Evolutionary conservation across 805 yeast species (phyloP).

Genomic region (Candida saitoana): DNA sequence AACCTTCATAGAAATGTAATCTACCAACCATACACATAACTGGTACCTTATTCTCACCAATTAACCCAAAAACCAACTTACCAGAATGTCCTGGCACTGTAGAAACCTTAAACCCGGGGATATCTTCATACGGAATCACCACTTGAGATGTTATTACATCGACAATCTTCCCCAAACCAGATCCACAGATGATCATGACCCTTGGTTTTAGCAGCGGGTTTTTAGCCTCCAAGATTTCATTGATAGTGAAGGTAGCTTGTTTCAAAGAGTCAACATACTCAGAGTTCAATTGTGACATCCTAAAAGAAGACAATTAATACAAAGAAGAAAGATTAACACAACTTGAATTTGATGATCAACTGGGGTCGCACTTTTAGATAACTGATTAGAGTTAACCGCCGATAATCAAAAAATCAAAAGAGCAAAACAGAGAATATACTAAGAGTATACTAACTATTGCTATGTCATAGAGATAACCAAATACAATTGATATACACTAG

Average conservation of each 20-base stretch:
- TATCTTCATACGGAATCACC: conserved; percentile 56
- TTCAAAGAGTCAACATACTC: conserved; percentile 2
- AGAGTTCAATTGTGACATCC: not conserved
- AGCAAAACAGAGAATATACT: too few relatives aligned
- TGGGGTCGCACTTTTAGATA: too few relatives aligned
- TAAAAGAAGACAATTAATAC: too few relatives aligned
- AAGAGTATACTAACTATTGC: too few relatives aligned
- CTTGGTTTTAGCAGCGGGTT: conserved; percentile 40
- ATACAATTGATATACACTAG: too few relatives aligned
- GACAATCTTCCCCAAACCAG: conserved; percentile 88
- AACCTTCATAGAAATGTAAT: conserved; percentile 89
- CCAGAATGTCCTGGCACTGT: conserved; percentile 94
- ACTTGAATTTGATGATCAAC: not conserved
- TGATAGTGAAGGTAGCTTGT: not conserved
- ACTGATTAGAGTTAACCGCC: too few relatives aligned
- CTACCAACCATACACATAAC: conserved; percentile 94
- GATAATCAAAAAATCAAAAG: too few relatives aligned
- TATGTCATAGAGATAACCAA: too few relatives aligned
- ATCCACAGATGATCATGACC: conserved; percentile 84
- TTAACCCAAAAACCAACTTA: conserved; percentile 68
- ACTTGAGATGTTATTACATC: conserved; percentile 42
- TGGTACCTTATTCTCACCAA: conserved; percentile 66
- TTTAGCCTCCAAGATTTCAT: not conserved
- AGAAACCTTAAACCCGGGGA: conserved; percentile 77
- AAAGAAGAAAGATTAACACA: not conserved